Evolutionary conservation across 2,329 filamentous ascomycete species (phyloP), one percentile per base, ranked within the genome.

Genomic region (Beauveria sp.): DNA sequence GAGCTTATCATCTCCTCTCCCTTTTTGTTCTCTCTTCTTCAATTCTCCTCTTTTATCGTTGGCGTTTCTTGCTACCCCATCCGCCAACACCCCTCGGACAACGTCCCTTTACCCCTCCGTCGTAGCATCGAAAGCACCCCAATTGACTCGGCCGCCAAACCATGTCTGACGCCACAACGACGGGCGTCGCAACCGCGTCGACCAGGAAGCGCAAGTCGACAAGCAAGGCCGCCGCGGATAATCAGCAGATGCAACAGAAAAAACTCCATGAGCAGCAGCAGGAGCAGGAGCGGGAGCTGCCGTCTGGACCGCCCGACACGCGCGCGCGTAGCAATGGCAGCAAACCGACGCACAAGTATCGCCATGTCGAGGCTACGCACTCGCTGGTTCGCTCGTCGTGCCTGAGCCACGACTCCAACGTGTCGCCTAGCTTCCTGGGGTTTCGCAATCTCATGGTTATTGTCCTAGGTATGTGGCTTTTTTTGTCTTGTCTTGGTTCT

Each of bases 371-470:
- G 63, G 93, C 93, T 38, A 86, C 96, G 42, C 95, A 99, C 75
- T 86, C 87, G 8, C 73, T 83, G 67, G 76, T 83, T 43, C 84
- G 86, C 63, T 85, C 89, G 8, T 96, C 93, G 26, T 92, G 89
- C 69, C 80, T 98, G 53, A 96, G 91, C 75, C 89, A 93, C 69
- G 95, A 98, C 72, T 84, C 91, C 2, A 76, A 83, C 51, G 79
- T 78, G 12, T 80, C 87, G 2, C 91, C 93, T 24, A 96, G 91
- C 73, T 98, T 97, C 71, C 77, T 96, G 18, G 95, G 95, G 0
- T 98, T 99, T 72, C 83, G 93, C 64, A 99, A 99, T 72, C 83
- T 99, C 65, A 96, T 97, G 91, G 90, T 96, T 45, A 88, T 98
- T 70, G 91, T 97, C 43, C 77, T 96, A 64, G 86, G 91, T 95